Evolutionary conservation across 208 protist species (phyloP).

Genomic region (Crithidia thermophila): DNA sequence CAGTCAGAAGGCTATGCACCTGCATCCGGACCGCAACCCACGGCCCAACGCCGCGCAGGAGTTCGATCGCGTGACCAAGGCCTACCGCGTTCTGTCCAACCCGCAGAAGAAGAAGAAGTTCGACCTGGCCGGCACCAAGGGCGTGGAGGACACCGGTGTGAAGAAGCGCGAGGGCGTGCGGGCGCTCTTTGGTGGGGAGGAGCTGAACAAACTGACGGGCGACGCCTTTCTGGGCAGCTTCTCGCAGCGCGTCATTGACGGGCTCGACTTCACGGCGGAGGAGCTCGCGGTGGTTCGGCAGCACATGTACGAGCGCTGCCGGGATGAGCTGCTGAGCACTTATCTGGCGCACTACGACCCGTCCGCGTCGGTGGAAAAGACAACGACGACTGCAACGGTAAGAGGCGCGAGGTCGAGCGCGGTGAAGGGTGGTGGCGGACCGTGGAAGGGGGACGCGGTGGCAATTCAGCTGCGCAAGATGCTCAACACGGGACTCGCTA

Average conservation of each 20-base stretch:
- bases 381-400: neutral
- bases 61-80: constrained; percentile 93
- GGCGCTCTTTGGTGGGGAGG: constrained; percentile 82
- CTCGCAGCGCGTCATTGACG: constrained; percentile 81
- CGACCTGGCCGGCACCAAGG: constrained; percentile 96
- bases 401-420: neutral
- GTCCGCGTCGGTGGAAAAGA: constrained; percentile 3
- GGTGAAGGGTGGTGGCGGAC: neutral
- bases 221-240: constrained; percentile 80
- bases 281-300: constrained; percentile 69
- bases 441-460: constrained; percentile 14
- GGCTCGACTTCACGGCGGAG: constrained; percentile 75
- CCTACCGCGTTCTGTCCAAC: constrained; percentile 97
- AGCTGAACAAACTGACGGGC: constrained; percentile 46
- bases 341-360: constrained; percentile 56
- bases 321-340: constrained; percentile 62
- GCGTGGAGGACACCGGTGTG: constrained; percentile 89
- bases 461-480: constrained; percentile 52
- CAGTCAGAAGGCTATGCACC: constrained; percentile 80
- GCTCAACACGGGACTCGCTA: constrained; percentile 66
- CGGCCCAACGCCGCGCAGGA: constrained; percentile 78
- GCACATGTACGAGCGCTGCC: constrained; percentile 62
- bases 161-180: constrained; percentile 77
- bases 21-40: constrained; percentile 91
- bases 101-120: constrained; percentile 96